phyloP scores from a whole-genome alignment of 1,284 basidiomycete genomes.

The Ustilago shanxiensis region DNA sequence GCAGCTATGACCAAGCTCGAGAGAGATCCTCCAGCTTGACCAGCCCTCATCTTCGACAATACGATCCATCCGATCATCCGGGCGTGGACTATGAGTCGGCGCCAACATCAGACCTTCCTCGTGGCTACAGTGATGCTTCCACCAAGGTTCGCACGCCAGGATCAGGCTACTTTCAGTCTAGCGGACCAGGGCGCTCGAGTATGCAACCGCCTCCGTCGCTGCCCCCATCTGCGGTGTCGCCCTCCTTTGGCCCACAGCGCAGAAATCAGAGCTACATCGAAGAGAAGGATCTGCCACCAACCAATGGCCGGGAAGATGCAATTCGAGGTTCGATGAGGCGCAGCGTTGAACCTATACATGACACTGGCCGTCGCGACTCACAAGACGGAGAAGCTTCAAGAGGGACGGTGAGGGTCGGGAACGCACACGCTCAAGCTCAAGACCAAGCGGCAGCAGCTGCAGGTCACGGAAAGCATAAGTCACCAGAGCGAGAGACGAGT shows the following conservation, averaged over 20 bases:
- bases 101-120: neutral
- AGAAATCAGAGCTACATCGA: slow-evolving; percentile 5
- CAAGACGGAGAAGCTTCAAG: neutral
- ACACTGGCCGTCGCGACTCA: neutral
- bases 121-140: slow-evolving; percentile 5
- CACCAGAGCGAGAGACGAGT: neutral
- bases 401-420: neutral
- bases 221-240: slow-evolving; percentile 14
- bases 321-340: neutral
- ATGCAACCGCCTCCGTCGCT: slow-evolving; percentile 26
- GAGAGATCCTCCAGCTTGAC: slow-evolving; percentile 28
- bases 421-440: neutral
- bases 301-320: slow-evolving; percentile 10
- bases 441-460: slow-evolving; percentile 1
- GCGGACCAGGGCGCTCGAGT: slow-evolving; percentile 5
- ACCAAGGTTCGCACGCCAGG: slow-evolving; percentile 19
- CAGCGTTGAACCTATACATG: neutral
- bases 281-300: slow-evolving; percentile 3
- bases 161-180: slow-evolving; percentile 16
- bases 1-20: slow-evolving; percentile 6
- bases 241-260: slow-evolving; percentile 33
- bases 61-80: slow-evolving; percentile 5
- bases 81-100: slow-evolving; percentile 6
- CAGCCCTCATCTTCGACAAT: slow-evolving; percentile 28
- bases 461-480: neutral